Evolutionary conservation across 2,329 filamentous ascomycete genomes (phyloP).

Genomic region (Colletotrichum endophyticum): DNA sequence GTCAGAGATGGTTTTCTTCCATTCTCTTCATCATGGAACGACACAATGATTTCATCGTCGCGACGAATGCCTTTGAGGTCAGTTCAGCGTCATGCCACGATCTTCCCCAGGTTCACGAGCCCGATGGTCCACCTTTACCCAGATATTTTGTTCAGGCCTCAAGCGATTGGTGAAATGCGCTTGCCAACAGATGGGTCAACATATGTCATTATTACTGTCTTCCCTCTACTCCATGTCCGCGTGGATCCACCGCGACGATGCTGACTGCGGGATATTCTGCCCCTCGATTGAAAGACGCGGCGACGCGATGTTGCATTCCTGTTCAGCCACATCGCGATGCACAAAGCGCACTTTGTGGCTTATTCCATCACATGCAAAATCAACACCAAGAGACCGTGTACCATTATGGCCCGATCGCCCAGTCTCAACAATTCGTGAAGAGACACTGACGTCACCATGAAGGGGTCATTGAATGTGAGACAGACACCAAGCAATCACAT

Average conservation of each 20-base stretch:
- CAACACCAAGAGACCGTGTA: neutral
- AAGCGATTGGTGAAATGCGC: neutral
- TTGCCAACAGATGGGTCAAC: neutral
- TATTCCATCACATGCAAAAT: slow-evolving; percentile 1
- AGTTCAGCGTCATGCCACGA: neutral
- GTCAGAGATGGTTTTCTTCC: neutral
- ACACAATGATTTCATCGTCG: neutral
- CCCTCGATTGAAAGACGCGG: neutral
- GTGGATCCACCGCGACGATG: neutral
- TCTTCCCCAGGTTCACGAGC: neutral
- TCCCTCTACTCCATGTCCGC: neutral
- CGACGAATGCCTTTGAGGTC: neutral
- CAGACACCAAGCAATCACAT: neutral
- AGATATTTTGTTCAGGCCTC: neutral
- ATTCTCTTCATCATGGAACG: neutral
- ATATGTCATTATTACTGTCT: neutral
- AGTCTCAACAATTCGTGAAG: neutral
- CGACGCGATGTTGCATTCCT: neutral
- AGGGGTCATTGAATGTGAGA: neutral
- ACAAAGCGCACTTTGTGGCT: neutral
- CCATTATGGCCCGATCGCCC: neutral
- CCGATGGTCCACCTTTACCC: neutral
- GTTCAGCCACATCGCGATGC: neutral
- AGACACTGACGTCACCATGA: slow-evolving; percentile 15
- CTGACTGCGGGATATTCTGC: neutral